Conservation (phyloP, 148 eudicot species). For the Rhododendron molle region DNA sequence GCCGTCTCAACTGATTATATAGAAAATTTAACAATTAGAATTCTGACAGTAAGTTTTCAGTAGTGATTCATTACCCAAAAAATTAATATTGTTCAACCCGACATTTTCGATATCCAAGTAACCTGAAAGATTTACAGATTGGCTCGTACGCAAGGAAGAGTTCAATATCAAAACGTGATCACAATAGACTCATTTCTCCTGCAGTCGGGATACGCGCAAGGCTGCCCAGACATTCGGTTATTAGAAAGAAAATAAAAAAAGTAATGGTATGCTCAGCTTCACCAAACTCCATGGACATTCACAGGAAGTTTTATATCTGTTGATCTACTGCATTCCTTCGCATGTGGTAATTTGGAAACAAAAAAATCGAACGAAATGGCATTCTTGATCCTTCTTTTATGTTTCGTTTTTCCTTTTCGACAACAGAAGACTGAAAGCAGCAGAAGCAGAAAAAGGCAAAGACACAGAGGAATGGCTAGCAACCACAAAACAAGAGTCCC, state of each 20-base stretch:
- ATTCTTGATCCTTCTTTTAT: no score
- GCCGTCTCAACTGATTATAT: no score
- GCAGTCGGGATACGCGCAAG: no score
- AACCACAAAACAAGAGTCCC: neutral
- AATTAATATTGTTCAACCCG: no score
- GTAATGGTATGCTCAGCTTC: neutral
- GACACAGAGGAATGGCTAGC: neutral
- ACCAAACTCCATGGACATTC: neutral
- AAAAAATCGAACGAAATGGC: no score
- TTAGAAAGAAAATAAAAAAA: no score
- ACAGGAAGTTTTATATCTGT: neutral
- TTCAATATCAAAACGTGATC: neutral
- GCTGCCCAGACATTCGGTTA: no score
- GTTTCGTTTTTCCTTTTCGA: no score
- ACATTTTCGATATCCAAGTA: neutral
- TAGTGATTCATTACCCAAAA: no score
- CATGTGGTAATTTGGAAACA: neutral
- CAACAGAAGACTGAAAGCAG: neutral
- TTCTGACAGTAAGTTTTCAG: no score
- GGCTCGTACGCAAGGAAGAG: neutral
- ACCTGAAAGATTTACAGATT: neutral
- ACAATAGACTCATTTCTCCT: neutral
- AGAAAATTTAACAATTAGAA: no score
- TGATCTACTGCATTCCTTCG: neutral
- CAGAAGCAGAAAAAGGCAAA: neutral